Conservation (phyloP, 2,329 filamentous ascomycete genomes). For the Pestalotiopsis sp. region DNA sequence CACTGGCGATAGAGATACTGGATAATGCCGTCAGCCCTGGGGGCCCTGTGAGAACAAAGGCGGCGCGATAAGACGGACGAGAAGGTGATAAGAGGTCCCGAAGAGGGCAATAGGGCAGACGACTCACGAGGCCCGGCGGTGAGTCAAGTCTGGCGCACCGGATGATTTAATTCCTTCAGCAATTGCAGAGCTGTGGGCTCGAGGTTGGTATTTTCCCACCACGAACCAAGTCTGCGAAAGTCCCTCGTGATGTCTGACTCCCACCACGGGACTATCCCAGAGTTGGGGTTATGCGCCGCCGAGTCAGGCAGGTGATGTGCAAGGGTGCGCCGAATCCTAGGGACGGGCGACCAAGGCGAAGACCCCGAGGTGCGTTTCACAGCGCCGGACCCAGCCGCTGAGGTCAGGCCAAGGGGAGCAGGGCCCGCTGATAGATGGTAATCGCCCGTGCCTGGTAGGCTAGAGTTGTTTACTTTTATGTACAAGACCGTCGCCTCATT, state of each 20-base stretch:
- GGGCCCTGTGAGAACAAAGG: not conserved
- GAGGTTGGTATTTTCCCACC: not conserved
- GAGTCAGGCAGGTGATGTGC: slow-evolving; percentile 14
- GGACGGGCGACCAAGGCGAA: not conserved
- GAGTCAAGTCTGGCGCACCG: not conserved
- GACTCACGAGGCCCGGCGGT: not conserved
- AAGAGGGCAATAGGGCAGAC: not conserved
- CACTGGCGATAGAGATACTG: not conserved
- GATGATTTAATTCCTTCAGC: not conserved
- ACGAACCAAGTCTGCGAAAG: not conserved
- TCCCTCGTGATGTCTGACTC: slow-evolving; percentile 14
- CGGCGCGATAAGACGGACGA: slow-evolving; percentile 1
- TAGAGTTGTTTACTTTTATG: not conserved
- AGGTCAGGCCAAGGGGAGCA: not conserved
- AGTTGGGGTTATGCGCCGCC: slow-evolving; percentile 6
- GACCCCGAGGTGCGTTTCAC: not conserved
- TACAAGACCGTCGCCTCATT: not conserved
- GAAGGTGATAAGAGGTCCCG: not conserved
- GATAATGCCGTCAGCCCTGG: not conserved
- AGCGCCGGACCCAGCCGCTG: not conserved
- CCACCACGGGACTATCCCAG: slow-evolving; percentile 6
- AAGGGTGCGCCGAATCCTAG: not conserved
- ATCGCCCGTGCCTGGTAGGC: not conserved
- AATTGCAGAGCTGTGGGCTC: not conserved
- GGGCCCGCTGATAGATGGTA: not conserved